These are phyloP conservation scores for Lactarius quietus DNA, from an alignment of 768 basidiomycete genomes.

Conservation along the genomic window DNA sequence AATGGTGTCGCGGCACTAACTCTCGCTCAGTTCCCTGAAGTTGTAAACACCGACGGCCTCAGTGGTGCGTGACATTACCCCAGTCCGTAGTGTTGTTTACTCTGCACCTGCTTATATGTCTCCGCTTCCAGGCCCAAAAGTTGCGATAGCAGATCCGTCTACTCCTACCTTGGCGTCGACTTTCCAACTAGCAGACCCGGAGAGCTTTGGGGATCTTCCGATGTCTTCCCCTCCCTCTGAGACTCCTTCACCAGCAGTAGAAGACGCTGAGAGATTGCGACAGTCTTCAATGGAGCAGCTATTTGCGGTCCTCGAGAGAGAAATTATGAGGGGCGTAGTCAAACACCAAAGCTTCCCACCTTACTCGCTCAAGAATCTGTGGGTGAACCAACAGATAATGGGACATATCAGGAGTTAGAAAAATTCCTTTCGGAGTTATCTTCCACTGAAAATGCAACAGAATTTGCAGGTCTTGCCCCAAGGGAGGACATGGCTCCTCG, in stretches of 20 bases:
- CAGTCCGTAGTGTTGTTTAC: background rate
- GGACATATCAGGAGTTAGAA: conserved; percentile 21
- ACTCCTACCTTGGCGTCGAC: background rate
- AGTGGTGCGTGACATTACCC: conserved; percentile 4
- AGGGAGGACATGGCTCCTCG: background rate
- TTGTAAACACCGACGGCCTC: background rate
- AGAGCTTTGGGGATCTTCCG: conserved; percentile 26
- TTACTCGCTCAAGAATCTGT: background rate
- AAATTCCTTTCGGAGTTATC: conserved; percentile 12
- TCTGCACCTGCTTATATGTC: background rate
- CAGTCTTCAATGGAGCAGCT: conserved; percentile 16
- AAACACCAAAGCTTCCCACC: background rate
- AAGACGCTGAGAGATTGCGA: background rate
- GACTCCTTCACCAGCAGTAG: conserved; percentile 9
- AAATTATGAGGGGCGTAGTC: background rate
- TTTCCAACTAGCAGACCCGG: conserved; percentile 19
- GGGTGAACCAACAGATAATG: conserved; percentile 1
- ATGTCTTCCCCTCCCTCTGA: conserved; percentile 20
- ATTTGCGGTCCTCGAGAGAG: conserved; percentile 13
- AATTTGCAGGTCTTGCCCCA: background rate
- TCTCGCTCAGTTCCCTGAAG: conserved; percentile 4
- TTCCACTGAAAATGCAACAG: background rate
- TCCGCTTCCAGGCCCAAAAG: background rate
- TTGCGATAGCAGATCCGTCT: background rate
- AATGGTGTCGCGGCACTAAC: conserved; percentile 1